Conservation (phyloP, 2,329 filamentous ascomycete genomes). For the Eutypella sp. region DNA sequence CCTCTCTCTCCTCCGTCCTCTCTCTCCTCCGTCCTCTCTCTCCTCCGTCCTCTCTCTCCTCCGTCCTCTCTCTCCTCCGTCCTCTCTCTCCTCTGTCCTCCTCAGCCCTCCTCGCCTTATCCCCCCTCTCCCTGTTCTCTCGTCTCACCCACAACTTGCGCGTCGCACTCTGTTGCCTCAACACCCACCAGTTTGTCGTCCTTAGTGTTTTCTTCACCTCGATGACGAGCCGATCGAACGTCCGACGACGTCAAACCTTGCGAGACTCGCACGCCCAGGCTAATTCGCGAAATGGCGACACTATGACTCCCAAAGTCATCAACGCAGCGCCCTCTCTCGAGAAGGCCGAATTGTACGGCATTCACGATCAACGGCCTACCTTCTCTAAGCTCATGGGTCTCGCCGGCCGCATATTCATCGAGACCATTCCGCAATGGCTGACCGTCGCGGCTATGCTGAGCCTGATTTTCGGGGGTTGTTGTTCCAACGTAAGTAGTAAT, state of each 20-base stretch:
- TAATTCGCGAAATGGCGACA: conserved; percentile 31
- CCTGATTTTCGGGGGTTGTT: conserved; percentile 93
- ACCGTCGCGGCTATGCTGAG: conserved; percentile 64
- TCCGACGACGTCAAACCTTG: conserved; percentile 40
- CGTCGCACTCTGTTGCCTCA: background rate
- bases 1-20: too few species aligned
- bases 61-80: too few species aligned
- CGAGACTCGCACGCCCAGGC: conserved; percentile 39
- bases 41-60: too few species aligned
- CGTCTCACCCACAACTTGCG: too few species aligned
- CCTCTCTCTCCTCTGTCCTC: too few species aligned
- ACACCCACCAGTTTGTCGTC: background rate
- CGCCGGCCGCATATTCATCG: conserved; percentile 48
- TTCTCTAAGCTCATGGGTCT: conserved; percentile 46
- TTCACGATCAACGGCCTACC: conserved; percentile 46
- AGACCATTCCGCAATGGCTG: conserved; percentile 59
- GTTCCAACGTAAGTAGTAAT: conserved; percentile 72
- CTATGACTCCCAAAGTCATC: conserved; percentile 44
- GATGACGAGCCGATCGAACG: conserved; percentile 37
- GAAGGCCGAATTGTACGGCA: conserved; percentile 51
- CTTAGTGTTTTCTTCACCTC: conserved; percentile 24
- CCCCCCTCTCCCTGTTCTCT: too few species aligned
- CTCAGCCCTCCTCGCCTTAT: too few species aligned
- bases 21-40: too few species aligned
- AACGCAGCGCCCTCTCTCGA: conserved; percentile 49